Conservation (phyloP, 2,329 filamentous ascomycete species). For the Coniella lustricola region DNA sequence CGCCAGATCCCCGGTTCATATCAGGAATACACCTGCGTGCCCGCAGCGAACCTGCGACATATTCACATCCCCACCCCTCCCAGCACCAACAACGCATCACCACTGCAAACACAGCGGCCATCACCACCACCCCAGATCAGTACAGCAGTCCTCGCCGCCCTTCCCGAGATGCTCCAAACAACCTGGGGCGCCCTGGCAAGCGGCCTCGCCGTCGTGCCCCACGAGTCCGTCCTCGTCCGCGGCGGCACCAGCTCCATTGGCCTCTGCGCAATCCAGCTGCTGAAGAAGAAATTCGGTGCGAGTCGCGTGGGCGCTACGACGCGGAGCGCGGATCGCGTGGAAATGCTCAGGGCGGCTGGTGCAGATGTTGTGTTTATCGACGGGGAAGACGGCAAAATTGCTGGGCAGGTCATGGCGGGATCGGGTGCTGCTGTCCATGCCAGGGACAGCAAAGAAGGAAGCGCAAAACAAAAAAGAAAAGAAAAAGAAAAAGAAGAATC, state of each 20-base stretch:
- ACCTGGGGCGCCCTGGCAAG: constrained; percentile 37
- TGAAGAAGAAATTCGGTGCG: constrained; percentile 30
- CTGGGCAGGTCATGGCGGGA: constrained; percentile 29
- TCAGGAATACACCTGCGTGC: constrained; percentile 40
- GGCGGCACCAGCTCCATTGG: constrained; percentile 42
- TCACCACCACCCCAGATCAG: no score
- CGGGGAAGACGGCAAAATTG: constrained; percentile 33
- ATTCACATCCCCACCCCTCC: constrained; percentile 24
- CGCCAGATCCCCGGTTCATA: constrained; percentile 40
- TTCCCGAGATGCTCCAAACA: constrained; percentile 46
- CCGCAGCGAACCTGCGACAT: constrained; percentile 31
- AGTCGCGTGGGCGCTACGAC: constrained; percentile 33
- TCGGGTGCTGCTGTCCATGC: no score
- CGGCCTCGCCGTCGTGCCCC: constrained; percentile 29
- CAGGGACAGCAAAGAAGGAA: no score
- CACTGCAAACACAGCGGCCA: no score
- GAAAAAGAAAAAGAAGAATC: no score
- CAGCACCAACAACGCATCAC: constrained; percentile 22
- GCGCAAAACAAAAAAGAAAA: no score
- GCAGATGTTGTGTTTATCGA: constrained; percentile 38
- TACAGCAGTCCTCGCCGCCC: constrained; percentile 30
- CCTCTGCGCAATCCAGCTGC: constrained; percentile 38
- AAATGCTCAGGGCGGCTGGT: constrained; percentile 31
- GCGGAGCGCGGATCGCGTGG: constrained; percentile 27
- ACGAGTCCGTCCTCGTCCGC: constrained; percentile 38